These are phyloP conservation scores for Nicotiana knightiana DNA, from an alignment of 257 asterid species.

Conservation along the genomic window DNA sequence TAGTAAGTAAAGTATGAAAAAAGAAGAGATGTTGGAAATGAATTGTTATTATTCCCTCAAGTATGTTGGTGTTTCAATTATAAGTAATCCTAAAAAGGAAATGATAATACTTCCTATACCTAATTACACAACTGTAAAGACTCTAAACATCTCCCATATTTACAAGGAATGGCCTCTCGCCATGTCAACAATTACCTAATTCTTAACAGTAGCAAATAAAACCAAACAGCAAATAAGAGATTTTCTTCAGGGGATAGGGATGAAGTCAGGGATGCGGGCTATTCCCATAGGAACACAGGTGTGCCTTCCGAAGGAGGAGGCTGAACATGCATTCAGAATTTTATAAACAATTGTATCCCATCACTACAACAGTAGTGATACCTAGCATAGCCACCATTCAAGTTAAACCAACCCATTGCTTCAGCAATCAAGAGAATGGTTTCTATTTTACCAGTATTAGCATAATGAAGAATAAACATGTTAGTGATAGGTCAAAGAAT, in stretches of 20 bases:
- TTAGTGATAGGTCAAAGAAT: background rate
- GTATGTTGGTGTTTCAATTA: no score
- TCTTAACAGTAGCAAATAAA: no score
- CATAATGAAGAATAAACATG: background rate
- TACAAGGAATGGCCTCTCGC: no score
- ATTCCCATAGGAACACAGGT: no score
- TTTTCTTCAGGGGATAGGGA: background rate
- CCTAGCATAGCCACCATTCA: background rate
- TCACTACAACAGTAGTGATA: background rate
- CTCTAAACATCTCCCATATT: no score
- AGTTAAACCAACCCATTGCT: background rate
- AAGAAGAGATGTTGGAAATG: background rate
- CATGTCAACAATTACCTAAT: no score
- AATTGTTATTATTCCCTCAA: no score
- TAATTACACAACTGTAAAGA: no score
- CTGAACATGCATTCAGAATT: background rate
- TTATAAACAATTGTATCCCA: background rate
- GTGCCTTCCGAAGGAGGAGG: background rate
- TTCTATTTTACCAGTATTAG: background rate
- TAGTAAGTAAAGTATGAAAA: background rate
- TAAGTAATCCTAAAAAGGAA: no score
- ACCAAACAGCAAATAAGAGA: background rate
- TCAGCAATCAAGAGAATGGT: background rate
- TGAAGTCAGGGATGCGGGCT: no score
- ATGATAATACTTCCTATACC: no score